Conservation (phyloP, 345 rosid species). For the Schrenkiella parvula region DNA sequence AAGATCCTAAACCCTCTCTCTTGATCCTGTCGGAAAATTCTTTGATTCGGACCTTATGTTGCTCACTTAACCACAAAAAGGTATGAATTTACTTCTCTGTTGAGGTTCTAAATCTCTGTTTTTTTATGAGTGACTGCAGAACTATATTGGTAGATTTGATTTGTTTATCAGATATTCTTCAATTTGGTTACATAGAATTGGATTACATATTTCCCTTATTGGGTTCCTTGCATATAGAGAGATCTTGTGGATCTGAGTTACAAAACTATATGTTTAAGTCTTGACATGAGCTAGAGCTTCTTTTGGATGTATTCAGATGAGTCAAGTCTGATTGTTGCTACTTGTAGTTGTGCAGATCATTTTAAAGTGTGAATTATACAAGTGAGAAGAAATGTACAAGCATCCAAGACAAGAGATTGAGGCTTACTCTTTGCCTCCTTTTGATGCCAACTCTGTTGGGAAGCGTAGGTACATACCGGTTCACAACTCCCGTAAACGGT, state of each 20-base stretch:
- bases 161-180: background rate
- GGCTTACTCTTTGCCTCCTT: constrained; percentile 1
- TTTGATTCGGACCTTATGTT: background rate
- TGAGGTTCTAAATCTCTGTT: background rate
- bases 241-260: background rate
- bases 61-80: background rate
- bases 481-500: constrained; percentile 40
- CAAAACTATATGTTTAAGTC: background rate
- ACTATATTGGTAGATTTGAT: background rate
- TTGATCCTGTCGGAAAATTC: constrained; percentile 7
- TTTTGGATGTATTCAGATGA: background rate
- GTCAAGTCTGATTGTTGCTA: background rate
- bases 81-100: background rate
- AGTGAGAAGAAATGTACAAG: constrained; percentile 22
- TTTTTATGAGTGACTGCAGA: background rate
- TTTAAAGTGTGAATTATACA: background rate
- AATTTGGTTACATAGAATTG: background rate
- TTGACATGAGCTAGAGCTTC: background rate
- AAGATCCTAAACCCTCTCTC: background rate
- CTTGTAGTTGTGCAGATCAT: constrained; percentile 17
- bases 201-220: background rate
- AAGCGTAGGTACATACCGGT: constrained; percentile 27
- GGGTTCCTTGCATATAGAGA: background rate
- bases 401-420: constrained; percentile 27
- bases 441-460: background rate